Conservation (phyloP, 805 yeast species). For the Saccharomycopsis sp. region DNA sequence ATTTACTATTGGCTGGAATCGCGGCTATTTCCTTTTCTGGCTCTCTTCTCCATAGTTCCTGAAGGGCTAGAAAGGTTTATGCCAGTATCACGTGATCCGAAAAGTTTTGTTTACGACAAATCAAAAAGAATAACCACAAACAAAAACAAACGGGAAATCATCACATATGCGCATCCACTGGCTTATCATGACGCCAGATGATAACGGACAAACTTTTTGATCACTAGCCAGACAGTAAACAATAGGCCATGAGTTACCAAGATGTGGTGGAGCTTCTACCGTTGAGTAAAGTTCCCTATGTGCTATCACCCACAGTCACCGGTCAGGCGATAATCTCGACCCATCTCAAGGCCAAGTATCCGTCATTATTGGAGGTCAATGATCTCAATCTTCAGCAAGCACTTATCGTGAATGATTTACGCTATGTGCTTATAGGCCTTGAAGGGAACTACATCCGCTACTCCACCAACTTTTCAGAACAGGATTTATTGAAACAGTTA, state of each 20-base stretch:
- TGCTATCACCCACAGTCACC: slow-evolving; percentile 9
- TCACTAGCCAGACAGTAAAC: not conserved
- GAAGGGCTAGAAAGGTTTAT: not conserved
- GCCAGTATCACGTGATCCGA: too few species aligned
- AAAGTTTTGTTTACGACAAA: too few species aligned
- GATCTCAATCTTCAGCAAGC: slow-evolving; percentile 59
- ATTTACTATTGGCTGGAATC: not conserved
- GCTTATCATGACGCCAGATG: too few species aligned
- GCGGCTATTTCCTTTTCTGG: not conserved
- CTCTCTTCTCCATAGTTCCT: not conserved
- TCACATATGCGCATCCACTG: too few species aligned
- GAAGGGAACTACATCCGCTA: slow-evolving; percentile 77
- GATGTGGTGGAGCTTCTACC: slow-evolving; percentile 9
- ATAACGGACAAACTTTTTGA: too few species aligned
- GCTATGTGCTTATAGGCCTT: slow-evolving; percentile 59
- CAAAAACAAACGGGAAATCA: not conserved
- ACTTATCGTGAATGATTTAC: slow-evolving; percentile 59
- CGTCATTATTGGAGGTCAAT: slow-evolving; percentile 9
- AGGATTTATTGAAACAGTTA: slow-evolving; percentile 28
- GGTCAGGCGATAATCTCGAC: slow-evolving; percentile 6
- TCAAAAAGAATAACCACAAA: not conserved
- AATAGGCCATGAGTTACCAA: not conserved
- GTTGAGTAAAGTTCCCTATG: not conserved
- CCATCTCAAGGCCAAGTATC: slow-evolving; percentile 7
- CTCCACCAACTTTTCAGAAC: slow-evolving; percentile 47